phyloP scores from a whole-genome alignment of 805 yeast genomes.

The Candida hispaniensis region DNA sequence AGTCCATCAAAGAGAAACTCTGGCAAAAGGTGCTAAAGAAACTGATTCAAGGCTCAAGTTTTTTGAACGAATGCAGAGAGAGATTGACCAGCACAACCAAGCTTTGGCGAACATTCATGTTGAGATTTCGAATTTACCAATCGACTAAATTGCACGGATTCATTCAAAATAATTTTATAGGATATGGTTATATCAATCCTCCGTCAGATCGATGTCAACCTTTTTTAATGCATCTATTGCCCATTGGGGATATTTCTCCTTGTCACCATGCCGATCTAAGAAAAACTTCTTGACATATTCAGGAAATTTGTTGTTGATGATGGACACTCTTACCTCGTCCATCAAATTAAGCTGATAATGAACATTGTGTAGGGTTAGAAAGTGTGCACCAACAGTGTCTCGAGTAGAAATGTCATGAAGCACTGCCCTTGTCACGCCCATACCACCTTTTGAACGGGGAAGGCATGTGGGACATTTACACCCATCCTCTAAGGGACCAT shows the following conservation, averaged over 20 bases:
- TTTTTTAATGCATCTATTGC: slow-evolving; percentile 33
- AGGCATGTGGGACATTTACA: slow-evolving; percentile 35
- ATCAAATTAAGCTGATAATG: slow-evolving; percentile 35
- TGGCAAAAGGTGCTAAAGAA: slow-evolving; percentile 41
- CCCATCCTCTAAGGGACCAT: slow-evolving; percentile 31
- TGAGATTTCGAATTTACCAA: slow-evolving; percentile 3
- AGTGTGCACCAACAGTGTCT: slow-evolving; percentile 37
- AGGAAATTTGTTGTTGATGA: slow-evolving; percentile 32
- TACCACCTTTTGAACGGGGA: slow-evolving; percentile 28
- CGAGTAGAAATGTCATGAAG: slow-evolving; percentile 31
- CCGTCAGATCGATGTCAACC: slow-evolving; percentile 30
- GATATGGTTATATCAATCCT: no score
- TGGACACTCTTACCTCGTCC: slow-evolving; percentile 33
- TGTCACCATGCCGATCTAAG: slow-evolving; percentile 28
- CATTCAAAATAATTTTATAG: no score
- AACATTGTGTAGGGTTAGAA: slow-evolving; percentile 35
- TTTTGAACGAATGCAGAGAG: slow-evolving; percentile 41
- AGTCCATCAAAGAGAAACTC: slow-evolving; percentile 44
- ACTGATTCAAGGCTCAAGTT: slow-evolving; percentile 47
- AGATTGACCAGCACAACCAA: slow-evolving; percentile 36
- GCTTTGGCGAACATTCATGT: slow-evolving; percentile 9
- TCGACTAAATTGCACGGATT: no score
- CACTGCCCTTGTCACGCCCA: slow-evolving; percentile 33
- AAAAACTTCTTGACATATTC: slow-evolving; percentile 31
- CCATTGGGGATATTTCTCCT: slow-evolving; percentile 32